Evolutionary conservation across 805 yeast species (phyloP).

Genomic region (Candida vartiovaarae): DNA sequence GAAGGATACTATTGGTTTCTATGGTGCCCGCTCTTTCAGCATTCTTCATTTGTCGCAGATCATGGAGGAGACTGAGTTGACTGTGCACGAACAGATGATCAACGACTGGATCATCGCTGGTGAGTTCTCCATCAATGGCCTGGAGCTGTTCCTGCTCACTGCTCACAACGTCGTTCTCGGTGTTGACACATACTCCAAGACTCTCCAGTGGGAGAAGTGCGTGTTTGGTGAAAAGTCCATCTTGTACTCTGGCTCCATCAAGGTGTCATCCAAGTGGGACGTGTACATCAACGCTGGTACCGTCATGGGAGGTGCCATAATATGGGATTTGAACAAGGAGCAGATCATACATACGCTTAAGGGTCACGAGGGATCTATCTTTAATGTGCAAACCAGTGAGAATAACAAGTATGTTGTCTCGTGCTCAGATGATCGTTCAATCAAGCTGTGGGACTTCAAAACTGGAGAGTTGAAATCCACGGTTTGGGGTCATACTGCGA

Average conservation of each 20-base stretch:
- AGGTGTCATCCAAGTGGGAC: conserved; percentile 32
- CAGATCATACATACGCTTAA: conserved; percentile 47
- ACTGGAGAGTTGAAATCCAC: conserved; percentile 56
- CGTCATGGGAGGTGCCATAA: conserved; percentile 77
- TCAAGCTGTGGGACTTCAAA: conserved; percentile 62
- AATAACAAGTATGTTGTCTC: conserved; percentile 54
- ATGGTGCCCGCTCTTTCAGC: conserved; percentile 70
- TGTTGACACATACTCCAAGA: conserved; percentile 24
- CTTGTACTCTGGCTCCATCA: conserved; percentile 78
- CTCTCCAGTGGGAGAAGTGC: conserved; percentile 25
- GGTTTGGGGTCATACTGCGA: conserved; percentile 96
- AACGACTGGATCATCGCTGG: conserved; percentile 78
- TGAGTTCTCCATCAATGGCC: conserved; percentile 37
- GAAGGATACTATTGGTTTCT: conserved; percentile 32
- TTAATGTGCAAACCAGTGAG: conserved; percentile 60
- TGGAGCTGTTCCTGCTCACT: conserved; percentile 49
- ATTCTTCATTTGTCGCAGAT: conserved; percentile 30
- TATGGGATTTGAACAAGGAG: conserved; percentile 56
- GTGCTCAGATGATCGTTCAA: conserved; percentile 92
- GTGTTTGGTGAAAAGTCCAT: conserved; percentile 69
- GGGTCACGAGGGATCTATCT: conserved; percentile 89
- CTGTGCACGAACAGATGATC: conserved; percentile 39
- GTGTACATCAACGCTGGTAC: conserved; percentile 82
- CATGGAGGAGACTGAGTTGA: conserved; percentile 19
- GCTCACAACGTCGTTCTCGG: conserved; percentile 69